These are phyloP conservation scores for Pleurotus sapidus DNA, from an alignment of 768 basidiomycete genomes.

Conservation along the genomic window DNA sequence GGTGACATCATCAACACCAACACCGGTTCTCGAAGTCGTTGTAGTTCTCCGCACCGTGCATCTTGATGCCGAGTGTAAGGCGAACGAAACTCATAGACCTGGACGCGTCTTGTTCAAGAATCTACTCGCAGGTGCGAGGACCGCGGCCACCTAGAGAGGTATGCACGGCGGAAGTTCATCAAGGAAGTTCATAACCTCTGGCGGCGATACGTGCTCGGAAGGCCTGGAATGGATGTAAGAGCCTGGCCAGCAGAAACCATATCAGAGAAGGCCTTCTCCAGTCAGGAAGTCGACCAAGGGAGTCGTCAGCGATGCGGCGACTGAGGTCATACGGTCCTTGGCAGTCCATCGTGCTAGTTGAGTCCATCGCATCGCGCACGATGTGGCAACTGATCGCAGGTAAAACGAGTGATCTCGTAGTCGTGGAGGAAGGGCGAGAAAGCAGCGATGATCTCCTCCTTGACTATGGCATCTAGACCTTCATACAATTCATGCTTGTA, in stretches of 20 bases:
- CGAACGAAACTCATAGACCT: constrained; percentile 79
- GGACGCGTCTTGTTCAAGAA: constrained; percentile 67
- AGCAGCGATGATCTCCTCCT: constrained; percentile 43
- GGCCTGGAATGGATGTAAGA: constrained; percentile 38
- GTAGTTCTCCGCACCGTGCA: constrained; percentile 79
- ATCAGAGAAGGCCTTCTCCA: constrained; percentile 28
- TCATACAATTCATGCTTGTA: constrained; percentile 65
- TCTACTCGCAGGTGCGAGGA: constrained; percentile 58
- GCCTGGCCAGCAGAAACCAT: constrained; percentile 25
- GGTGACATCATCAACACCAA: constrained; percentile 65
- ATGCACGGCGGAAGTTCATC: constrained; percentile 49
- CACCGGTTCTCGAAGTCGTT: constrained; percentile 56
- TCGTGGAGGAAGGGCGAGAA: constrained; percentile 40
- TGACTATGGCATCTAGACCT: constrained; percentile 43
- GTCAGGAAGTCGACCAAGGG: constrained; percentile 65
- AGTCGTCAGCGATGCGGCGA: constrained; percentile 59
- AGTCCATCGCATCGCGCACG: constrained; percentile 55
- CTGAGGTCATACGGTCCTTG: constrained; percentile 62
- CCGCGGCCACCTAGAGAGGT: constrained; percentile 58
- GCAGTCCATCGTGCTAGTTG: constrained; percentile 74
- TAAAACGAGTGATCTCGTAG: constrained; percentile 27
- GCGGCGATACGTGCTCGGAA: constrained; percentile 56
- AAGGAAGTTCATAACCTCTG: constrained; percentile 44
- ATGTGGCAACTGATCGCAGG: constrained; percentile 34
- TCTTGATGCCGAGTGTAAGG: constrained; percentile 65